Percentiles rank a stretch among this genome's conserved stretches.
Conservation (phyloP, 139 green algal genomes). For the Yamagishiella unicocca region DNA sequence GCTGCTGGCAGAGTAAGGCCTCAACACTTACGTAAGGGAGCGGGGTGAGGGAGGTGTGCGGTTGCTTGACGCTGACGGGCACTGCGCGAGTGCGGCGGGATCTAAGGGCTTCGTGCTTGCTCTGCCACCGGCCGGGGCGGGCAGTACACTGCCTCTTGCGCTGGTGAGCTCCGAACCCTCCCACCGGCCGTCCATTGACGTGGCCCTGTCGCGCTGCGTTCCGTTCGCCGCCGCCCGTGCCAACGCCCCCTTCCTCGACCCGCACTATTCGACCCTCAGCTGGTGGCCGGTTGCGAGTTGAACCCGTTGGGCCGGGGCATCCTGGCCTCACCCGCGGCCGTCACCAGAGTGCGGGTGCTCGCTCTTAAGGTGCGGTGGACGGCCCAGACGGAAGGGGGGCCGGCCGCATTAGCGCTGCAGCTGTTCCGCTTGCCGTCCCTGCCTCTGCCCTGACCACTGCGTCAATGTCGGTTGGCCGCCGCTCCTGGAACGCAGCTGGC, state of each 20-base stretch:
- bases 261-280: background rate
- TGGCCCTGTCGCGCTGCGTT: background rate
- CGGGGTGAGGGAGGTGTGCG: too few relatives aligned
- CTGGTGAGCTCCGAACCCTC: background rate
- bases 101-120: too few relatives aligned
- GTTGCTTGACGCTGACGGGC: background rate
- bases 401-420: background rate
- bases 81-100: background rate
- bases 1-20: background rate
- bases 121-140: background rate
- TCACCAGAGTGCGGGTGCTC: background rate
- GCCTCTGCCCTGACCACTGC: too few relatives aligned
- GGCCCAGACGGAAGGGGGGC: background rate
- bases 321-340: slow-evolving; percentile 16
- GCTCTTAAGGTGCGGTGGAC: background rate
- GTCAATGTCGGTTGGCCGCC: background rate
- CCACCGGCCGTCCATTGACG: background rate
- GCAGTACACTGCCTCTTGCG: background rate
- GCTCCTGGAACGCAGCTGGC: background rate
- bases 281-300: slow-evolving; percentile 26
- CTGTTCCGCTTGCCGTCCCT: too few relatives aligned
- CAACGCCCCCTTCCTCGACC: background rate
- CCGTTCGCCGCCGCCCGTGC: background rate
- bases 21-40: too few relatives aligned
- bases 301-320: slow-evolving; percentile 17